Percentiles rank a stretch among this genome's conserved stretches.
phyloP scores from a whole-genome alignment of 371 early-diverging fungal genomes.

The Mucor irregularis region DNA sequence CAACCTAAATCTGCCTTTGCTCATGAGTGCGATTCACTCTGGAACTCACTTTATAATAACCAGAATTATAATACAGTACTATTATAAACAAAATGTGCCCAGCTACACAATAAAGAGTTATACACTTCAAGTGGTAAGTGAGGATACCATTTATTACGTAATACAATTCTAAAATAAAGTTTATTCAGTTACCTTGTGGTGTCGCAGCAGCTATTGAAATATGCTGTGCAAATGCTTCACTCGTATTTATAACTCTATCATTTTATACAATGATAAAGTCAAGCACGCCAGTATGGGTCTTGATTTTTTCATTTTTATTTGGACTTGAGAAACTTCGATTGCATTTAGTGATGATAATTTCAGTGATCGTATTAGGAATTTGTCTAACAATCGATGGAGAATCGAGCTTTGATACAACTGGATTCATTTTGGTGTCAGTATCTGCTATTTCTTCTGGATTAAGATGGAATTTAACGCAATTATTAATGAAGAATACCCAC shows the following conservation, averaged over 20 bases:
- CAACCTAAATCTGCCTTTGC: slow-evolving; percentile 79
- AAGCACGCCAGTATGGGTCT: slow-evolving; percentile 83
- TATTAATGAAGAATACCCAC: slow-evolving; percentile 65
- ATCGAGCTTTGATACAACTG: slow-evolving; percentile 71
- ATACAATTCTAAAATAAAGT: not conserved
- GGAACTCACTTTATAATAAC: slow-evolving; percentile 64
- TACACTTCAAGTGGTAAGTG: slow-evolving; percentile 55
- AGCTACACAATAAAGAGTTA: slow-evolving; percentile 40
- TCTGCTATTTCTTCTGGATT: slow-evolving; percentile 83
- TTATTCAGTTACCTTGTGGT: slow-evolving; percentile 80
- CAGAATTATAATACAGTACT: slow-evolving; percentile 46
- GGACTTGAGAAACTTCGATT: slow-evolving; percentile 72
- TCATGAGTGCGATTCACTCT: slow-evolving; percentile 75
- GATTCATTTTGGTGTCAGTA: slow-evolving; percentile 64
- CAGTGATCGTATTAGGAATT: slow-evolving; percentile 82
- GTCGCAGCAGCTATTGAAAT: slow-evolving; percentile 89
- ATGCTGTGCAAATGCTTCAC: slow-evolving; percentile 83
- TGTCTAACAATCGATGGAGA: slow-evolving; percentile 82
- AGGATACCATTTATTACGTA: too few species aligned
- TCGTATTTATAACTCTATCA: slow-evolving; percentile 82
- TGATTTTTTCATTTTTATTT: slow-evolving; percentile 89
- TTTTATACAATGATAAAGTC: slow-evolving; percentile 98
- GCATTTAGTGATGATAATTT: slow-evolving; percentile 69
- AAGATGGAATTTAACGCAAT: slow-evolving; percentile 84
- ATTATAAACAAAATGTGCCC: slow-evolving; percentile 6